Base-by-base conservation (phyloP, 1,139 yeast genomes). In the Nakaseomyces sp. region DNA sequence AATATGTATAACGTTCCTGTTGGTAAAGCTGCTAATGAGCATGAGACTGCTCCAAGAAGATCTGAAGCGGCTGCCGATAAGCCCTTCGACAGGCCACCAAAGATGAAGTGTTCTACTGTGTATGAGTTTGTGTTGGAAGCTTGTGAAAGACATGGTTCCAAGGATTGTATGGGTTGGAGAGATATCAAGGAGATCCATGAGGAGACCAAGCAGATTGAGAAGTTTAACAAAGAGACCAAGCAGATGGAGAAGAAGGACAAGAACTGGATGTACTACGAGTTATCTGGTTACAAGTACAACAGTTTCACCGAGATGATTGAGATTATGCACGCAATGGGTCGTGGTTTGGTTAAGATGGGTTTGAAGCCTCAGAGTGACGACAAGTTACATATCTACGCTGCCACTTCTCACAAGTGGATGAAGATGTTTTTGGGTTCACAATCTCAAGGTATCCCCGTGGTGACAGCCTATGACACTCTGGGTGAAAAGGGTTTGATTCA, bases 381-480 rank as follows among this genome's bases (percentile, higher is more conserved):
- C 54, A 78, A 76, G 56, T 64, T 89, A 55, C 96, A 89, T 64
- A 74, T 91, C 45, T 93, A 80, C 67, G 96, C 96, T 30, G 67
- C 84, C 26, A 82, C 96, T 18, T 83, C 95, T 24, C 83, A 79
- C 45, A 77, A 77, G 60, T 91, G 98, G 98, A 76, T 91, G 83
- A 84, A 86, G 66, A 76, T 86, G 37, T 91, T 81, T 52, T 65
- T 87, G 50, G 95, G 91, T 15, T 72, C 86, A 43, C 76, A 77
- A 55, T 70, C 87, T 47, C 96, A 88, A 66, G 69, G 76, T 44
- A 80, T 93, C 49, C 86, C 98, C 22, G 75, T 85, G 50, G 98
- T 88, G 33, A 93, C 99, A 20, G 98, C 98, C 36, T 91, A 91
- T 65, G 99, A 91, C 64, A 89, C 98, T 37, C 73, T 91, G 52